Percentiles rank a stretch among this genome's conserved stretches.
Conservation (phyloP, 179 eudicot species). For the Silene coronaria region DNA sequence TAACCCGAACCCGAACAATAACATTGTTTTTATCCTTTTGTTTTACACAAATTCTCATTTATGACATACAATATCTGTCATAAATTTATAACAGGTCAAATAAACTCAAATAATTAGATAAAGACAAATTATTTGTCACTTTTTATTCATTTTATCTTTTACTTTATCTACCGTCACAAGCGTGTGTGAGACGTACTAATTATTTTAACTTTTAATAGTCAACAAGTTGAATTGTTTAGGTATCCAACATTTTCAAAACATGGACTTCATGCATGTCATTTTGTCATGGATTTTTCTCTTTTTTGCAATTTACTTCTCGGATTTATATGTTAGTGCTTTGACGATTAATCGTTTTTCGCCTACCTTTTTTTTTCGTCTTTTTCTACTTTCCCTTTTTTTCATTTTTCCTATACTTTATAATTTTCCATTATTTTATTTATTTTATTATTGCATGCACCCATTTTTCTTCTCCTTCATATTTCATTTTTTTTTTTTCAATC, state of each 20-base stretch:
- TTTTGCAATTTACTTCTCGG: conserved; percentile 18
- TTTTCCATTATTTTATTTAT: neutral
- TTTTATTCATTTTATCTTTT: no score
- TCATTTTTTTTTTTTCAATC: conserved; percentile 9
- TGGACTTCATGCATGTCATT: conserved; percentile 31
- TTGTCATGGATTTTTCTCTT: conserved; percentile 11
- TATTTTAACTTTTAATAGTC: no score
- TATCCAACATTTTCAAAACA: neutral
- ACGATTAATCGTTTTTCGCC: conserved; percentile 11
- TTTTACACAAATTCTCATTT: no score
- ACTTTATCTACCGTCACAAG: no score
- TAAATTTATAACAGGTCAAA: no score
- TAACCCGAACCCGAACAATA: neutral
- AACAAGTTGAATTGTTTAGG: neutral
- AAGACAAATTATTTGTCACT: no score
- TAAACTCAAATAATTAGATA: no score
- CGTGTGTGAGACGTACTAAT: no score
- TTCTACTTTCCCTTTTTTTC: conserved; percentile 21
- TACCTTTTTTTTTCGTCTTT: conserved; percentile 24
- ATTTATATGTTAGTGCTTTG: conserved; percentile 32
- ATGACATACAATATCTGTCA: no score
- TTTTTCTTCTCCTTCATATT: neutral
- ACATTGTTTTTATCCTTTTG: no score
- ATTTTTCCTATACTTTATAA: conserved; percentile 1
- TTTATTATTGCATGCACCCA: neutral